Evolutionary conservation across 2,329 filamentous ascomycete species (phyloP), one percentile per base, ranked within the genome.

Genomic region (Neofusicoccum laricinum): DNA sequence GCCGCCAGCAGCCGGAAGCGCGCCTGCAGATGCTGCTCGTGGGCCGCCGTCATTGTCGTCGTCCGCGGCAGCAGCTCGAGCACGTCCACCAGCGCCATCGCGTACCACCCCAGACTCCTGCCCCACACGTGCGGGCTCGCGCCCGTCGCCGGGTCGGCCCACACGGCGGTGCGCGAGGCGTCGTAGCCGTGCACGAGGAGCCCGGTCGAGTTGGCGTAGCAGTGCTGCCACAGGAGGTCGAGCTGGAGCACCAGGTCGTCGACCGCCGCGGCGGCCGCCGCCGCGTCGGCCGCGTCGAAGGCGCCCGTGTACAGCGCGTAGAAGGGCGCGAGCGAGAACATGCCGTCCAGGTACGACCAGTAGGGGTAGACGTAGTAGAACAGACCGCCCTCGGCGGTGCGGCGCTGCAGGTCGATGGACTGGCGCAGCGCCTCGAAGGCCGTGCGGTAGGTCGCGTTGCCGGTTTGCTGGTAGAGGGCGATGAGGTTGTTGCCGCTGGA

Each of bases 401-500:
- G 77, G 3, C 82, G 82, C 66, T 84, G 82, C 38, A 77, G 72
- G 65, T 84, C 72, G 5, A 86, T 70, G 65, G 84, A 81, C 14
- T 73, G 67, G 8, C 81, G 76, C 48, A 86, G 75, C 2, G 76
- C 75, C 3, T 78, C 77, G 4, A 83, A 82, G 0, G 83, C 84
- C 3, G 70, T 70, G 67, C 80, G 80, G 71, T 84, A 86, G 68
- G 81, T 84, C 8, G 75, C 69, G 43, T 82, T 76, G 8, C 77
- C 76, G 0, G 81, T 82, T 63, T 77, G 70, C 4, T 34, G 32
- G 68, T 82, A 82, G 75, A 83, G 79, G 67, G 76, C 81, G 1
- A 86, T 74, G 41, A 84, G 73, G 69, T 82, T 84, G 68, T 83
- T 80, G 14, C 83, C 84, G 40, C 84, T 78, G 10, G 84, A 81